Evolutionary conservation across 2,329 filamentous ascomycete genomes (phyloP), one percentile per base, ranked within the genome.

Genomic region (Xylaria hypoxylon): DNA sequence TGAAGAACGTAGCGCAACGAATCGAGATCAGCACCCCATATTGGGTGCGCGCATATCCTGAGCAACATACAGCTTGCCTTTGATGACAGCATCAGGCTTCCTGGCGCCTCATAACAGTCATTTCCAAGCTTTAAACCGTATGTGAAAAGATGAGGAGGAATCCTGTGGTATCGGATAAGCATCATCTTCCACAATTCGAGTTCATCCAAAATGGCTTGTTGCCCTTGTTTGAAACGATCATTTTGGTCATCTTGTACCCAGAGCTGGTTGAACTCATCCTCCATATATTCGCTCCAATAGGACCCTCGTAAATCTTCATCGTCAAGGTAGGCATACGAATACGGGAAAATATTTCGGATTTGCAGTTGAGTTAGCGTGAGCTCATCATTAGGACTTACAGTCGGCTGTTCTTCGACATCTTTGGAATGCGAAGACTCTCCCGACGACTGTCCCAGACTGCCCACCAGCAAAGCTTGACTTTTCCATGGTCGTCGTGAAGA

Each of bases 171-270:
- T 31, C 10, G 31, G 11, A 62, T 19, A 1, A 50, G 2, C 33
- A 62, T 40, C 31, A 57, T 31, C 60, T 62, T 56, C 60, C 60
- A 62, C 7, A 62, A 3, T 19, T 28, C 13, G 6, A 57, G 22
- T 19, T 62, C 60, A 22, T 40, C 52, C 1, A 40, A 53, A 15
- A 22, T 13, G 13, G 4, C 15, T 7, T 10, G 19, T 15, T 7
- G 8, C 1, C 8, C 40, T 13, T 35, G 40, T 11, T 6, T 3
- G 15, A 55, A 47, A 17, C 50, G 40, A 10, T 22, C 19, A 19
- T 31, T 24, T 1, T 45, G 19, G 1, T 55, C 15, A 10, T 62
- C 19, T 22, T 28, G 24, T 28, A 1, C 5, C 50, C 50, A 62
- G 6, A 53, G 35, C 0, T 3, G 1, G 15, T 26, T n/a, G 40